Base-by-base conservation (phyloP, 2,329 filamentous ascomycete species). In the Pseudogymnoascus sp. region DNA sequence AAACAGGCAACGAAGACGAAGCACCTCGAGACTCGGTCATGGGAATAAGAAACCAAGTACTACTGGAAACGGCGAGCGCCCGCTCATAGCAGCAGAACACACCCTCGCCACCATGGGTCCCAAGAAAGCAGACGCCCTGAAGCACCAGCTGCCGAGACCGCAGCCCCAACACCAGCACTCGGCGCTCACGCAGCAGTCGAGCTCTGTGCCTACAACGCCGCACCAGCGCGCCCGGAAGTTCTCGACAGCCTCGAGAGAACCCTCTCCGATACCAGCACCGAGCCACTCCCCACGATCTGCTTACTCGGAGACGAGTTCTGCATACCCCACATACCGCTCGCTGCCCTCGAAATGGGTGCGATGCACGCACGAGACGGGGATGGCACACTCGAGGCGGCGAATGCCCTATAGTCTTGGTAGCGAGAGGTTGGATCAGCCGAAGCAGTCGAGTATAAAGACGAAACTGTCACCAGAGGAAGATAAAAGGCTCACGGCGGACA, bases 321-420 rank as follows among this genome's bases (percentile, higher is more conserved):
- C 85, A 33, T 78, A 91, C 64, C 85, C 88, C 1, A 87, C 88
- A 6, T 76, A 90, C 64, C 83, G 86, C 64, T 85, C 86, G 64
- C 80, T 87, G 19, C 85, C 85, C 23, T 81, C 82, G 8, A 79
- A 79, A 28, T 73, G 78, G 67, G 79, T 83, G 64, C 82, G 85
- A 69, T 99, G 94, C 78, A 90, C 88, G 72, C 97, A 90, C 76
- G 94, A 99, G 79, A 95, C 91, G 11, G 89, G 88, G 22, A 85
- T 92, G 73, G 87, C 91, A 23, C 87, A 89, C 72, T 89, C 89
- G 60, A 87, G 91, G 69, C 83, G 94, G 73, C 84, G 94, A 70
- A 95, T 99, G 82, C 91, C 91, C 19, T 99, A 99, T 77, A 92
- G 86, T 67, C 82, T 94, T 63, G 92, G 92, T n/a, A 86, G 86